Conservation (phyloP, 1,284 basidiomycete genomes). For the Tetrapyrgos nigripes region DNA sequence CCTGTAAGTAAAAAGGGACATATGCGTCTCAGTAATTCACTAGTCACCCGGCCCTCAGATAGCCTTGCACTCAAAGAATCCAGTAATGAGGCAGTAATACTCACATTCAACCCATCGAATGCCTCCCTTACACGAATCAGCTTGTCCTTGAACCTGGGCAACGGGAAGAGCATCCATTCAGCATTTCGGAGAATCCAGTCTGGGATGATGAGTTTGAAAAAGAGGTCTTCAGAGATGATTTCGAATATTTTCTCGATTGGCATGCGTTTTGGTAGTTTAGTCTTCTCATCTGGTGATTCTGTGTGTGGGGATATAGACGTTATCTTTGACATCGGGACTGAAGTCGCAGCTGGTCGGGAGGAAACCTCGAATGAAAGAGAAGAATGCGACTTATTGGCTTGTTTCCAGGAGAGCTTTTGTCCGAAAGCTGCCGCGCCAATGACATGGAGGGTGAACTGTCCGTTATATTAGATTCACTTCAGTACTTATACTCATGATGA, state of each 20-base stretch:
- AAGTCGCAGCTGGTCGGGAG: background rate
- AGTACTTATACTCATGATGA: too few relatives aligned
- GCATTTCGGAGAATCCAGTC: constrained; percentile 35
- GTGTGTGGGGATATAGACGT: too few relatives aligned
- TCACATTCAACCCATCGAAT: constrained; percentile 44
- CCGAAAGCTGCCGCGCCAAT: background rate
- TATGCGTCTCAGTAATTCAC: background rate
- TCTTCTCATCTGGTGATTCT: constrained; percentile 29
- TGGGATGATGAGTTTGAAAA: constrained; percentile 51
- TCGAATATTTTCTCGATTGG: constrained; percentile 63
- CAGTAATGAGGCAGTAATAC: background rate
- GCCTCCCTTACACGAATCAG: constrained; percentile 43
- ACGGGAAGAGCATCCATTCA: background rate
- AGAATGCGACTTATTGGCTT: background rate
- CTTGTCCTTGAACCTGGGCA: constrained; percentile 43
- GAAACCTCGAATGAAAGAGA: background rate
- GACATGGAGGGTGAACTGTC: constrained; percentile 1
- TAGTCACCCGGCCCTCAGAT: background rate
- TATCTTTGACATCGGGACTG: background rate
- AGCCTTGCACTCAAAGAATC: background rate
- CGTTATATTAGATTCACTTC: background rate
- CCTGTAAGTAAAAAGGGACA: constrained; percentile 50
- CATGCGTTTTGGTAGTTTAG: constrained; percentile 49
- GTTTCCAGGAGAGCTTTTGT: too few relatives aligned
- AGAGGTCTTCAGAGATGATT: constrained; percentile 49